Evolutionary conservation across 768 basidiomycete species (phyloP), one percentile per base, ranked within the genome.

Genomic region (Psilocybe azurescens): DNA sequence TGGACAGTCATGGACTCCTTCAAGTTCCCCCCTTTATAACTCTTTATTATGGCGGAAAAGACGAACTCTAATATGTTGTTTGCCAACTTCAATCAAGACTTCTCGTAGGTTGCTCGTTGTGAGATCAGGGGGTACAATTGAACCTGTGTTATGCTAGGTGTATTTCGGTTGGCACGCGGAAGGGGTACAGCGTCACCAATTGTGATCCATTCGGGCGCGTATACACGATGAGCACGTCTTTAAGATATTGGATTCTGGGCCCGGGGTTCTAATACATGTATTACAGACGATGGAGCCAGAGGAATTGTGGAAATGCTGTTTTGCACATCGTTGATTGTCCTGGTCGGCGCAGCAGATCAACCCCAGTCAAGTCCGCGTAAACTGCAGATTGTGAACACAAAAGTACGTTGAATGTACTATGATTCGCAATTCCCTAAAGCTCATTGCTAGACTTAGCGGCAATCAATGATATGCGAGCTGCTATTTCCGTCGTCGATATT

Each of bases 301-400:
- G 95, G 95, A 24, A 97, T 97, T 64, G 97, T 98, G 14, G 97
- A 99, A 77, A 99, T 99, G 97, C 83, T 99, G 61, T 99, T 99
- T 80, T 98, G 96, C 78, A 99, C 97, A 5, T 97, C 95, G 20
- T 86, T 99, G 64, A 94, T 99, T 51, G 97, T 97, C 0, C 84
- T 99, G 33, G 97, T 99, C 20, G 97, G 97, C 7, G 94, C 95
- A 2, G 95, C 95, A 13, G 95, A 97, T 78, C 91, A 94, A 51
- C 93, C 95, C 1, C 85, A 89, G 56, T 91, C 92, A 38, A 94
- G 92, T 75, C 96, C 96, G 8, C 83, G 97, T 20, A 94, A 97
- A 71, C 78, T 99, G 55, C 96, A 97, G 79, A 99, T 99, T 52
- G 95, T 99, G 53, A 99, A 99, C 73, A 99, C 97, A 13, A 99